Evolutionary conservation across 2,329 filamentous ascomycete genomes (phyloP).

Genomic region (Colletotrichum liaoningense): DNA sequence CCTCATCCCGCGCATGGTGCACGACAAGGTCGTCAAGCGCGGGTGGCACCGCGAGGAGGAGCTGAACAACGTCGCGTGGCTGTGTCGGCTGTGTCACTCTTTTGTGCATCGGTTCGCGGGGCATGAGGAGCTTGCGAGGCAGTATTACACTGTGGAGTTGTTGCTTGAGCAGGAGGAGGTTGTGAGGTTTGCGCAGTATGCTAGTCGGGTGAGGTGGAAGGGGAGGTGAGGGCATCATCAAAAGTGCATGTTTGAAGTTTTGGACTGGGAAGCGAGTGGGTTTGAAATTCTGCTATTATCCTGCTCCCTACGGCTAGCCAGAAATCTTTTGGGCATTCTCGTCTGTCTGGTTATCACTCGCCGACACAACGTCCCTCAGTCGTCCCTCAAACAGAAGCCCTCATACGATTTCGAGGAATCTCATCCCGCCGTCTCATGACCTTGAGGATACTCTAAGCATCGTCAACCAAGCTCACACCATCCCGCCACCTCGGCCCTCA

Average conservation of each 20-base stretch:
- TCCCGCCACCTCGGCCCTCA: neutral
- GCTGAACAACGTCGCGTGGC: conserved; percentile 85
- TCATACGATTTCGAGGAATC: too few species aligned
- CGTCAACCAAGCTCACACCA: neutral
- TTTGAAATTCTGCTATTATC: neutral
- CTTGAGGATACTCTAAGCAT: neutral
- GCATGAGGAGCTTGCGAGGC: conserved; percentile 81
- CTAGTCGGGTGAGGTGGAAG: conserved; percentile 81
- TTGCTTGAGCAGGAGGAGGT: conserved; percentile 79
- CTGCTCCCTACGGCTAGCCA: neutral
- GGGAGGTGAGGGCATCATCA: conserved; percentile 40
- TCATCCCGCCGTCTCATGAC: too few species aligned
- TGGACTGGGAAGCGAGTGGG: neutral
- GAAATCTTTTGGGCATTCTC: neutral
- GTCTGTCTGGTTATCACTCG: neutral
- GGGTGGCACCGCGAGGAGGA: conserved; percentile 83
- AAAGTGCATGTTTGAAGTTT: neutral
- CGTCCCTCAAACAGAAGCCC: neutral
- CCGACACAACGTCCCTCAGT: neutral
- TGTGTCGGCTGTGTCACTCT: conserved; percentile 85
- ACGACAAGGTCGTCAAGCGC: conserved; percentile 80
- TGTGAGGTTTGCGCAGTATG: conserved; percentile 77
- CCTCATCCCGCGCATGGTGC: conserved; percentile 82
- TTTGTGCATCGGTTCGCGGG: conserved; percentile 81
- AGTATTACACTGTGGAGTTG: conserved; percentile 79